A percentile compares a stretch with the other conserved stretches of the same genome.
phyloP scores from a whole-genome alignment of 2,329 filamentous ascomycete genomes.

The Arthrinium puccinioides region DNA sequence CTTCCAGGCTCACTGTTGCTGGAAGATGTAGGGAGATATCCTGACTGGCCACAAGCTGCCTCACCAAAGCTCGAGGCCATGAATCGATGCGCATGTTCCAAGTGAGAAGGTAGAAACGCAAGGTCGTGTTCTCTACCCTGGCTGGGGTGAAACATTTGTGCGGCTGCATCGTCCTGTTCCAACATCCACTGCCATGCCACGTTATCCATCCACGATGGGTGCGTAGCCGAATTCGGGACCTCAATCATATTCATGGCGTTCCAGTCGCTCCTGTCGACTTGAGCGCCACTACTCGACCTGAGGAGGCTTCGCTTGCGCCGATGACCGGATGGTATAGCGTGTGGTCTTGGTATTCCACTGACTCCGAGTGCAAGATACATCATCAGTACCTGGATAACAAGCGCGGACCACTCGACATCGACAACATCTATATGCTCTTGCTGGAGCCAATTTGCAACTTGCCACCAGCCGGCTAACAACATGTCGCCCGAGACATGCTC shows the following conservation, averaged over 20 bases:
- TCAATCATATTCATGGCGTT: slow-evolving; percentile 38
- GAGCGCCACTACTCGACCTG: slow-evolving; percentile 23
- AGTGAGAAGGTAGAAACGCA: slow-evolving; percentile 41
- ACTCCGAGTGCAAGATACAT: slow-evolving; percentile 54
- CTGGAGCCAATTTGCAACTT: slow-evolving; percentile 62
- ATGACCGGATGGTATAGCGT: slow-evolving; percentile 11
- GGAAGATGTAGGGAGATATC: slow-evolving; percentile 59
- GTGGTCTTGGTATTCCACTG: too few relatives aligned
- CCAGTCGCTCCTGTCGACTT: slow-evolving; percentile 32
- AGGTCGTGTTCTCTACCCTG: slow-evolving; percentile 14
- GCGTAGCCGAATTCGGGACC: slow-evolving; percentile 39
- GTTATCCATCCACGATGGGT: slow-evolving; percentile 52
- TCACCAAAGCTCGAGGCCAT: slow-evolving; percentile 52
- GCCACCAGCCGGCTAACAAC: slow-evolving; percentile 65
- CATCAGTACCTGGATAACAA: slow-evolving; percentile 56
- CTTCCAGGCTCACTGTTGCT: slow-evolving; percentile 47
- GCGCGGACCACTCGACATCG: slow-evolving; percentile 62
- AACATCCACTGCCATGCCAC: slow-evolving; percentile 66
- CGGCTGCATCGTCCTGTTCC: slow-evolving; percentile 40
- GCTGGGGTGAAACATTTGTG: slow-evolving; percentile 17
- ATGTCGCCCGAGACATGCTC: slow-evolving; percentile 51
- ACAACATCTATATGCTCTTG: slow-evolving; percentile 35
- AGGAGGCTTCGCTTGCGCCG: slow-evolving; percentile 16
- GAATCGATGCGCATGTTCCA: slow-evolving; percentile 58
- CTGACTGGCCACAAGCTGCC: slow-evolving; percentile 41